A percentile compares a stretch with the other conserved stretches of the same genome.
Evolutionary conservation across 2,329 filamentous ascomycete species (phyloP).

Genomic region (Salinomyces thailandicus): DNA sequence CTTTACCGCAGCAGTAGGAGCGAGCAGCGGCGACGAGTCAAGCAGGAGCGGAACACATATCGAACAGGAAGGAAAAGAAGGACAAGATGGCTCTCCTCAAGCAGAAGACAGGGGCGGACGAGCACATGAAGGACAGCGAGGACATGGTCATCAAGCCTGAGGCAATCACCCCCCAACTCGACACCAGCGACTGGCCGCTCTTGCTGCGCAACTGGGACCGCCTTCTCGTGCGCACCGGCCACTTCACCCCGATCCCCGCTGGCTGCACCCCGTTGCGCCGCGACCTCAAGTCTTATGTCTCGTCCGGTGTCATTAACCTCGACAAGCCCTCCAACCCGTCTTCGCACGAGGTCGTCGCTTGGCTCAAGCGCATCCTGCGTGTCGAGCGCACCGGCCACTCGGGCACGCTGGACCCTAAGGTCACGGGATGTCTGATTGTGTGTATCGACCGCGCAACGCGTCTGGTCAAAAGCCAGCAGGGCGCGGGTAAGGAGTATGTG

Average conservation of each 20-base stretch:
- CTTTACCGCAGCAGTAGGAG: slow-evolving; percentile 1
- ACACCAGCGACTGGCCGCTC: slow-evolving; percentile 86
- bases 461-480: slow-evolving; percentile 97
- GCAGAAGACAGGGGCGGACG: slow-evolving; percentile 19
- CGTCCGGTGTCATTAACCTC: slow-evolving; percentile 95
- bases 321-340: slow-evolving; percentile 97
- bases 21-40: not conserved
- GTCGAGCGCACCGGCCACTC: slow-evolving; percentile 97
- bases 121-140: slow-evolving; percentile 46
- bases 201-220: slow-evolving; percentile 94
- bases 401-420: slow-evolving; percentile 95
- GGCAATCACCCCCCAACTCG: slow-evolving; percentile 62
- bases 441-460: slow-evolving; percentile 94
- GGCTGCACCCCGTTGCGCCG: slow-evolving; percentile 85
- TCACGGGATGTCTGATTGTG: slow-evolving; percentile 89
- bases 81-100: slow-evolving; percentile 23
- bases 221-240: slow-evolving; percentile 81
- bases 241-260: slow-evolving; percentile 93
- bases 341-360: slow-evolving; percentile 96
- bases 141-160: slow-evolving; percentile 90
- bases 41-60: not conserved
- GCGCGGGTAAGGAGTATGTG: slow-evolving; percentile 98
- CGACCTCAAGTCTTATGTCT: slow-evolving; percentile 94
- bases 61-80: slow-evolving; percentile 1
- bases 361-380: slow-evolving; percentile 95